phyloP scores from a whole-genome alignment of 116 monocot species.

The Dioscorea cayenensis region DNA sequence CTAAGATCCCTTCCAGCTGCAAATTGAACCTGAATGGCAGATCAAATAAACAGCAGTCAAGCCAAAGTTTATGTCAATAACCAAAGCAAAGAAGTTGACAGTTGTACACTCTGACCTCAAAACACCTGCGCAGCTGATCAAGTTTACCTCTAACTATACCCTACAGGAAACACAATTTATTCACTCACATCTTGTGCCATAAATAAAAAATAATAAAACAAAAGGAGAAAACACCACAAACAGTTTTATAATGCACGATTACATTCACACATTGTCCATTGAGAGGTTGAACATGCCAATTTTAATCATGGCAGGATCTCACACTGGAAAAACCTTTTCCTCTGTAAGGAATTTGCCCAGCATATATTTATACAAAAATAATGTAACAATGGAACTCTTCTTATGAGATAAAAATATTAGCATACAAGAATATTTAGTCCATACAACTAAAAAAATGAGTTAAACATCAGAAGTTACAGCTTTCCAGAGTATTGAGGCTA shows the following conservation, averaged over 20 bases:
- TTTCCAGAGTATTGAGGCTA: no score
- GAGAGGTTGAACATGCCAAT: not conserved
- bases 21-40: constrained; percentile 79
- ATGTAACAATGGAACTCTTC: no score
- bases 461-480: no score
- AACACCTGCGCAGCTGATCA: constrained; percentile 93
- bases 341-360: no score
- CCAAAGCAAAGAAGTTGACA: not conserved
- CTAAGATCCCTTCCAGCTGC: constrained; percentile 91
- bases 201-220: not conserved
- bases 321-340: no score
- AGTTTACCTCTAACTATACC: constrained; percentile 98
- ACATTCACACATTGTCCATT: not conserved
- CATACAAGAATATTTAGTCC: no score
- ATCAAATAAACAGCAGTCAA: constrained; percentile 8
- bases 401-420: no score
- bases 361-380: no score
- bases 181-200: no score
- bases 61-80: not conserved
- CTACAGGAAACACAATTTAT: constrained; percentile 23
- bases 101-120: constrained; percentile 64
- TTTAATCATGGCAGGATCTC: no score
- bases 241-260: not conserved
- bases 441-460: no score
- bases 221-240: not conserved